phyloP scores from a whole-genome alignment of 2,329 filamentous ascomycete species.

The Hypoxylon sp. region DNA sequence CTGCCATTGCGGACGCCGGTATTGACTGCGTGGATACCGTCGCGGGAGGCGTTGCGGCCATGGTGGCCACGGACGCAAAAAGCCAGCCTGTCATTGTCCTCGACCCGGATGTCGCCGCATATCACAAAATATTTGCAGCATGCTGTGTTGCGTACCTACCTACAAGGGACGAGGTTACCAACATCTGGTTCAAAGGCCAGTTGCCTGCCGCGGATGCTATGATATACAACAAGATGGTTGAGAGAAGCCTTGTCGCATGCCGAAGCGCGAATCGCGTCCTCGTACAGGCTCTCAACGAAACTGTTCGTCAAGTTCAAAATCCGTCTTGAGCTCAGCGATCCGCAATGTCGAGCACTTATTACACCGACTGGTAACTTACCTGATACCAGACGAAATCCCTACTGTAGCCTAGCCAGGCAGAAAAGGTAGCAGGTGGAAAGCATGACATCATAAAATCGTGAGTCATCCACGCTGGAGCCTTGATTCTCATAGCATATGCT shows the following conservation, averaged over 20 bases:
- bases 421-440: background rate
- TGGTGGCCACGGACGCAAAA: slow-evolving; percentile 65
- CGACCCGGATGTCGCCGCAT: slow-evolving; percentile 86
- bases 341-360: background rate
- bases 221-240: slow-evolving; percentile 58
- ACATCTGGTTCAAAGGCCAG: slow-evolving; percentile 90
- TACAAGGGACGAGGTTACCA: slow-evolving; percentile 89
- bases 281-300: slow-evolving; percentile 57
- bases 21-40: slow-evolving; percentile 96
- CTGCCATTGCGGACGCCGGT: slow-evolving; percentile 91
- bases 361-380: background rate
- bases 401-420: background rate
- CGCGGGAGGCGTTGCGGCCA: slow-evolving; percentile 87
- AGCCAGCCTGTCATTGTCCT: slow-evolving; percentile 69
- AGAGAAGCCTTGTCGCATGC: slow-evolving; percentile 59
- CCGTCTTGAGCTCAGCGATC: slow-evolving; percentile 40
- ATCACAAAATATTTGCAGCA: slow-evolving; percentile 80
- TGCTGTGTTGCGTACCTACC: slow-evolving; percentile 94
- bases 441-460: slow-evolving; percentile 1
- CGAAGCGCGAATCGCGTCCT: slow-evolving; percentile 60
- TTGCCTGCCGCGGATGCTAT: slow-evolving; percentile 60
- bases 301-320: slow-evolving; percentile 48
- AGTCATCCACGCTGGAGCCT: background rate
- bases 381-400: background rate
- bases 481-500: slow-evolving; percentile 10